Evolutionary conservation across 2,329 filamentous ascomycete species (phyloP), one percentile per base, ranked within the genome.

Genomic region (Pezicula neosporulosa): DNA sequence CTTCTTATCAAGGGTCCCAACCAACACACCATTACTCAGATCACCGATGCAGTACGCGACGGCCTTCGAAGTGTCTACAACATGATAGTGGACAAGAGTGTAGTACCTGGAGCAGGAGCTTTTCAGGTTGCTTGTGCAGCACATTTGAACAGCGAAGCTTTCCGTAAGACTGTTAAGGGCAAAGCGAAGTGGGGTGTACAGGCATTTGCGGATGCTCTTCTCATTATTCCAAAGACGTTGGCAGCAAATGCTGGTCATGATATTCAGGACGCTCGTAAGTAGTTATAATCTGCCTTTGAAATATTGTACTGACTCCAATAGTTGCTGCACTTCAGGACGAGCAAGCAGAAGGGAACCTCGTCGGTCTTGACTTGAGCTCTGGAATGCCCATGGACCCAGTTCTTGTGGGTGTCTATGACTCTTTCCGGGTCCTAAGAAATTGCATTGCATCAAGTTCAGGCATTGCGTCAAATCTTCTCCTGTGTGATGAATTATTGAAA

Each of bases 1-100:
- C 78, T 99, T 30, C 80, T 99, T 65, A 97, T 99, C 79, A 99
- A 97, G 79, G 94, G 94, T 21, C 94, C 94, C 57, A 99, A 99
- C 73, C 80, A 86, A 66, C 94, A 99, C 77, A 97, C 93, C 55
- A 99, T 99, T 64, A 85, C 89, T 13, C 94, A 99, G 72, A 91
- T 99, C 66, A 96, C 91, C 59, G 94, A 99, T 68, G 94, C 94
- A 3, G 94, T 97, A 42, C 85, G 94, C 49, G 94, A 99, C 68
- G 94, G 94, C 56, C 80, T 99, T 60, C 85, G 94, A 66, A 96
- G 90, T 68, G 94, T 97, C 46, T 97, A 97, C 82, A 99, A 99
- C 78, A 96, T 96, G 80, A 97, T 99, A 69, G 93, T 97, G n/a
- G 94, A 99, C 70, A 85, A 87, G 73, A 93, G 89, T 61, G 94